phyloP scores from a whole-genome alignment of 495 filamentous ascomycete species.

The Echria macrotheca region DNA sequence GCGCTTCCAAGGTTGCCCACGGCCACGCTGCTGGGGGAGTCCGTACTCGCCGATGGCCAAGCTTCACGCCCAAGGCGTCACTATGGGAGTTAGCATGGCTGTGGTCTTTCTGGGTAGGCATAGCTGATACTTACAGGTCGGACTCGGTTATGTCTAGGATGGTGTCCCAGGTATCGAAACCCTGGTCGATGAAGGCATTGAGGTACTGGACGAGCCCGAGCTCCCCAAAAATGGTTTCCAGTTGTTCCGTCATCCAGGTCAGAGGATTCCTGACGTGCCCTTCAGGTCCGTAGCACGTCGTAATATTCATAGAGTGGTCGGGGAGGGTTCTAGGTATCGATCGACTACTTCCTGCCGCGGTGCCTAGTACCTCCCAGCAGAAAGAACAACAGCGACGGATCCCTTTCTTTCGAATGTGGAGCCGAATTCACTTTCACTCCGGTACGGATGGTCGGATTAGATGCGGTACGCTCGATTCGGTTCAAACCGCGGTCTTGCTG shows the following conservation, averaged over 20 bases:
- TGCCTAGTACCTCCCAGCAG: too few relatives aligned
- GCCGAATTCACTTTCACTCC: too few relatives aligned
- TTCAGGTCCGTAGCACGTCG: conserved; percentile 6
- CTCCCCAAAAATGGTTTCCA: conserved; percentile 58
- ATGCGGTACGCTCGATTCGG: too few relatives aligned
- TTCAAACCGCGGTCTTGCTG: too few relatives aligned
- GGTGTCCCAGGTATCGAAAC: conserved; percentile 77
- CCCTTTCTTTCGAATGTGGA: too few relatives aligned
- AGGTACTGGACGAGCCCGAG: conserved; percentile 71
- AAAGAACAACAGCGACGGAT: too few relatives aligned
- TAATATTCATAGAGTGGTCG: background rate
- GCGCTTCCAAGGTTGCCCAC: too few relatives aligned
- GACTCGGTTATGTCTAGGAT: conserved; percentile 75
- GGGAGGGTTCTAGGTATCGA: too few relatives aligned
- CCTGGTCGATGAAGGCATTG: conserved; percentile 61
- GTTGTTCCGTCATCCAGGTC: conserved; percentile 34
- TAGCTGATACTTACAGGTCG: conserved; percentile 54
- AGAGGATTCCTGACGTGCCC: conserved; percentile 4
- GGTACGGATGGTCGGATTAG: too few relatives aligned
- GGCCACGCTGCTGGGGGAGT: background rate
- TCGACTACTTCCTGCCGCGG: too few relatives aligned
- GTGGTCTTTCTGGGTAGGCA: background rate
- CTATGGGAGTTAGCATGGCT: conserved; percentile 33
- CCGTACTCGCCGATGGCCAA: conserved; percentile 71
- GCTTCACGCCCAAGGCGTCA: conserved; percentile 63